Percentiles rank a stretch among this genome's conserved stretches.
Conservation (phyloP, 2,329 filamentous ascomycete genomes). For the Fusarium mexicanum region DNA sequence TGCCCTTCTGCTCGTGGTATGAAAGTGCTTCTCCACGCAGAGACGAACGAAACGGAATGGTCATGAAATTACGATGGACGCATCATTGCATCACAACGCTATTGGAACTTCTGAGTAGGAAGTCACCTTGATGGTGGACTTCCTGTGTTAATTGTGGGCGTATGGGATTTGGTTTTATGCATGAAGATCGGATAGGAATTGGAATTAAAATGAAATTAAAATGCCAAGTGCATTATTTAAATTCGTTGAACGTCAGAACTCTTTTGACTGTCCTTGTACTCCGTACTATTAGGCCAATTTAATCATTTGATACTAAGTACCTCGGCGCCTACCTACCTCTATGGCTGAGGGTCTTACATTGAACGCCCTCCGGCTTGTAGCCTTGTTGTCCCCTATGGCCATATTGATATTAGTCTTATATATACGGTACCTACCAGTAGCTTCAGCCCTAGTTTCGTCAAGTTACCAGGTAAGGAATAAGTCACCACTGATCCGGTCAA, state of each 20-base stretch:
- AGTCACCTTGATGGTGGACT: constrained; percentile 3
- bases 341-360: not conserved
- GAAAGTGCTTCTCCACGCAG: constrained; percentile 60
- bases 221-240: constrained; percentile 29
- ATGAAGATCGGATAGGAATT: not conserved
- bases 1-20: constrained; percentile 58
- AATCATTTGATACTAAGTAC: not conserved
- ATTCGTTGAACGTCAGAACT: not conserved
- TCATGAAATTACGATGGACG: constrained; percentile 41
- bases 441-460: not conserved
- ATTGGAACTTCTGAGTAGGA: constrained; percentile 18
- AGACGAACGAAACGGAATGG: constrained; percentile 48
- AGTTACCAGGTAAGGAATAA: not conserved
- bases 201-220: constrained; percentile 23
- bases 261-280: not conserved
- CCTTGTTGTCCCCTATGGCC: not conserved
- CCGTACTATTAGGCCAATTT: not conserved
- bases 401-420: not conserved
- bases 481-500: not conserved
- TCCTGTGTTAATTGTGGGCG: constrained; percentile 20
- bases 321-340: not conserved
- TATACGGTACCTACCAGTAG: not conserved
- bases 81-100: not conserved
- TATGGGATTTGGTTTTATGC: constrained; percentile 6
- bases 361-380: no score